Conservation (phyloP, 1,139 yeast genomes). For the Hyphopichia buzzinii region DNA sequence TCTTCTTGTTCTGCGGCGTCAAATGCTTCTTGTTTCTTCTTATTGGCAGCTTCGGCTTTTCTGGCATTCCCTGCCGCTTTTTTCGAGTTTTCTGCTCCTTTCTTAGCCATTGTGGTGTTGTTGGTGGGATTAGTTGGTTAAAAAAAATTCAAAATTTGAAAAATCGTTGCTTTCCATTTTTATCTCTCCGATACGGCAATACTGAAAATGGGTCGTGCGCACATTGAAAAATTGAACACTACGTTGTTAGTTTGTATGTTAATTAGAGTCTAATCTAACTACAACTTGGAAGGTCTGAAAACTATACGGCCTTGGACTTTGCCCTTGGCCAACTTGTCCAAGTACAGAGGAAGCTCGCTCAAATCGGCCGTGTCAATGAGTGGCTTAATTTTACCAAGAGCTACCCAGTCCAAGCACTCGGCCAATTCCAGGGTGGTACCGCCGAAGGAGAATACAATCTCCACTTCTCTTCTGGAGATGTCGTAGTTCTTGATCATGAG, state of each 20-base stretch:
- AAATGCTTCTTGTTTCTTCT: constrained; percentile 55
- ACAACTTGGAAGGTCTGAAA: constrained; percentile 26
- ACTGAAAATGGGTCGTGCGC: not conserved
- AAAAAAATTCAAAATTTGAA: no score
- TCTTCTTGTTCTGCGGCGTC: constrained; percentile 53
- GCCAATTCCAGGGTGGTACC: constrained; percentile 46
- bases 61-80: constrained; percentile 71
- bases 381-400: constrained; percentile 41
- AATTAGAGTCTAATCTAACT: not conserved
- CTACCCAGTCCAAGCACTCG: constrained; percentile 46
- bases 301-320: constrained; percentile 45
- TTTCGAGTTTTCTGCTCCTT: constrained; percentile 57
- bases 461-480: constrained; percentile 42
- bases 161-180: no score
- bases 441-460: constrained; percentile 43
- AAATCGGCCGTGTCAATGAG: constrained; percentile 30
- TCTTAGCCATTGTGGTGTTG: constrained; percentile 56
- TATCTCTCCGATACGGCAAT: no score
- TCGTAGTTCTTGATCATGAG: constrained; percentile 32
- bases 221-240: no score
- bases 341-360: constrained; percentile 34
- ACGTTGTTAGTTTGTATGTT: no score
- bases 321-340: constrained; percentile 37
- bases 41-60: constrained; percentile 66
- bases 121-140: not conserved